These are phyloP conservation scores for Fusarium pseudoanthophilum DNA, from an alignment of 2,329 filamentous ascomycete species.

Conservation along the genomic window DNA sequence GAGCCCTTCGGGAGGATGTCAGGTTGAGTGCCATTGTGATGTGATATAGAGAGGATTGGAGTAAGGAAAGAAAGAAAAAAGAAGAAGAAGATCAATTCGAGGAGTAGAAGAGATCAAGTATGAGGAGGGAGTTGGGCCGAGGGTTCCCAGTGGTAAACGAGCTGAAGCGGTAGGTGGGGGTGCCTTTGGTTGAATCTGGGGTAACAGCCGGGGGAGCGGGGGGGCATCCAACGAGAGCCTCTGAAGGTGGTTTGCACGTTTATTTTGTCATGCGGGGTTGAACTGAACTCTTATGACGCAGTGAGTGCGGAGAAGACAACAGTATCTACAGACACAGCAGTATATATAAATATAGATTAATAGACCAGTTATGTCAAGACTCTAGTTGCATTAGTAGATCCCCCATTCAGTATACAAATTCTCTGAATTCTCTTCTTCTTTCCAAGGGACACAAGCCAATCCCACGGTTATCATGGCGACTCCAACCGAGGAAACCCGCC, in stretches of 20 bases:
- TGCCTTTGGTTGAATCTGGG: slow-evolving; percentile 33
- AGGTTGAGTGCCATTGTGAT: slow-evolving; percentile 72
- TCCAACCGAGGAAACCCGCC: slow-evolving; percentile 51
- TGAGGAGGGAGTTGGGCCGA: slow-evolving; percentile 31
- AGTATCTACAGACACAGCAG: not conserved
- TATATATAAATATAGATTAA: not conserved
- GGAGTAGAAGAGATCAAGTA: slow-evolving; percentile 1
- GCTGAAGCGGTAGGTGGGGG: slow-evolving; percentile 36
- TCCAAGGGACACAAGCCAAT: not conserved
- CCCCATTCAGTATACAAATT: not conserved
- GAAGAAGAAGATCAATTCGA: not conserved
- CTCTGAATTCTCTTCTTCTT: not conserved
- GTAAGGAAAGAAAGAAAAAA: not conserved
- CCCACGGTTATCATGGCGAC: slow-evolving; percentile 23
- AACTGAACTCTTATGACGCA: not conserved
- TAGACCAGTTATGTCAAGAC: not conserved
- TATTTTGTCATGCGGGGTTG: slow-evolving; percentile 40
- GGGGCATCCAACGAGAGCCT: slow-evolving; percentile 15
- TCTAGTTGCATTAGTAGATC: not conserved
- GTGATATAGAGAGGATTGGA: not conserved
- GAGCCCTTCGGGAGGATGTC: slow-evolving; percentile 69
- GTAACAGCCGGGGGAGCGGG: slow-evolving; percentile 43
- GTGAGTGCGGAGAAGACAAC: slow-evolving; percentile 21
- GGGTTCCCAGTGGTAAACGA: slow-evolving; percentile 41
- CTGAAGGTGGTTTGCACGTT: not conserved